Percentiles rank a stretch among this genome's conserved stretches.
Evolutionary conservation across 768 basidiomycete genomes (phyloP).

Genomic region (Pisolithus albus): DNA sequence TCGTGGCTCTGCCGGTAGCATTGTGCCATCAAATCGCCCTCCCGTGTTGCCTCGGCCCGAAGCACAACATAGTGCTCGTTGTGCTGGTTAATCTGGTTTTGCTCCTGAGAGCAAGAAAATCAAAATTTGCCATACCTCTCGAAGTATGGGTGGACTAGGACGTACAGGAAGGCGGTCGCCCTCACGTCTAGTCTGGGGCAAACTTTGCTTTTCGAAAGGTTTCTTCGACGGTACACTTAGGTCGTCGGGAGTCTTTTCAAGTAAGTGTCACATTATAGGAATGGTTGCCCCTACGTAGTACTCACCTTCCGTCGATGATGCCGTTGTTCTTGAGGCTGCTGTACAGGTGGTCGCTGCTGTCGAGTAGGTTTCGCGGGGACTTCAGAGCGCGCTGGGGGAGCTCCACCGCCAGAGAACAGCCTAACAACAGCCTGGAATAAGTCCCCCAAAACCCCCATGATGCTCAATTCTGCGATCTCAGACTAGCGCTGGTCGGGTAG

Average conservation of each 20-base stretch:
- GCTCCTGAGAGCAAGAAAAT: constrained; percentile 33
- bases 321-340: constrained; percentile 1
- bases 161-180: constrained; percentile 15
- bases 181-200: constrained; percentile 10
- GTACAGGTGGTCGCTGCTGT: constrained; percentile 6
- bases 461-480: not conserved
- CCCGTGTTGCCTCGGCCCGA: constrained; percentile 67
- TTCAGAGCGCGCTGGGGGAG: constrained; percentile 7
- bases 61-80: constrained; percentile 64
- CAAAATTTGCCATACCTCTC: not conserved
- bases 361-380: not conserved
- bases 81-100: constrained; percentile 57
- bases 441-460: constrained; percentile 22
- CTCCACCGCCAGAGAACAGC: constrained; percentile 19
- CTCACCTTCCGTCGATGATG: constrained; percentile 10
- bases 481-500: too few species aligned
- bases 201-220: constrained; percentile 5
- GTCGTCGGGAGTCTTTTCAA: not conserved
- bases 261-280: too few species aligned
- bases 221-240: constrained; percentile 9
- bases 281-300: too few species aligned
- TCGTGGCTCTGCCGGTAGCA: constrained; percentile 67
- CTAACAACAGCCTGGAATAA: constrained; percentile 18
- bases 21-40: constrained; percentile 72
- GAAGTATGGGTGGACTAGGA: not conserved